Conservation (phyloP, 1,284 basidiomycete genomes). For the Moesziomyces globuligerus region DNA sequence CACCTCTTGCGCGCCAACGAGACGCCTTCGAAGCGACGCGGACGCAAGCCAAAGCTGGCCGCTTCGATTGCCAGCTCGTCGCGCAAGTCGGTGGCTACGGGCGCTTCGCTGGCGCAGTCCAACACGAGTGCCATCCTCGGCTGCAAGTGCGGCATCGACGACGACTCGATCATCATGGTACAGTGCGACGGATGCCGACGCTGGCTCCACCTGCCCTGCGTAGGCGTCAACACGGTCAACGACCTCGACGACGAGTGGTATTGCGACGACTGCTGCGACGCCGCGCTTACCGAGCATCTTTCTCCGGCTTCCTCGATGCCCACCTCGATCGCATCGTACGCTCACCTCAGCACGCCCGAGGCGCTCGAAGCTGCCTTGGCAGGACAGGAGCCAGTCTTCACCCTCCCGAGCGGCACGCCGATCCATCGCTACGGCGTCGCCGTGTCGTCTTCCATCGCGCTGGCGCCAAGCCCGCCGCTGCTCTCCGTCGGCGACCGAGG, state of each 20-base stretch:
- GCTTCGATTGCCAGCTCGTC: slow-evolving; percentile 36
- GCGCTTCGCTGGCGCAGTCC: slow-evolving; percentile 36
- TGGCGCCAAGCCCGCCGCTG: slow-evolving; percentile 53
- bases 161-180: slow-evolving; percentile 61
- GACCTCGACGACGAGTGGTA: slow-evolving; percentile 66
- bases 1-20: slow-evolving; percentile 19
- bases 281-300: slow-evolving; percentile 38
- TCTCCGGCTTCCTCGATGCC: slow-evolving; percentile 48
- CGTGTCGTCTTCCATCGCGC: slow-evolving; percentile 51
- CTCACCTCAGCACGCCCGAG: slow-evolving; percentile 47
- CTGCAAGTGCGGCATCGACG: slow-evolving; percentile 51
- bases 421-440: slow-evolving; percentile 45
- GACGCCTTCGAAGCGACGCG: slow-evolving; percentile 28
- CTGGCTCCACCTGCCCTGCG: slow-evolving; percentile 66
- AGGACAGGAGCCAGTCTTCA: slow-evolving; percentile 48
- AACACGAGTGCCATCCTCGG: slow-evolving; percentile 45
- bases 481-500: slow-evolving; percentile 36
- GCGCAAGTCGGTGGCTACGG: slow-evolving; percentile 43
- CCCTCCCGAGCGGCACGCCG: slow-evolving; percentile 41
- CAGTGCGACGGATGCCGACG: slow-evolving; percentile 64
- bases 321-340: slow-evolving; percentile 37
- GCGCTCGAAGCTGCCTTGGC: slow-evolving; percentile 32
- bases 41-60: slow-evolving; percentile 31
- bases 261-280: slow-evolving; percentile 57
- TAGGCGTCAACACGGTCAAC: slow-evolving; percentile 59